Conservation (phyloP, 768 basidiomycete species). For the Melanogaster broomeanus region DNA sequence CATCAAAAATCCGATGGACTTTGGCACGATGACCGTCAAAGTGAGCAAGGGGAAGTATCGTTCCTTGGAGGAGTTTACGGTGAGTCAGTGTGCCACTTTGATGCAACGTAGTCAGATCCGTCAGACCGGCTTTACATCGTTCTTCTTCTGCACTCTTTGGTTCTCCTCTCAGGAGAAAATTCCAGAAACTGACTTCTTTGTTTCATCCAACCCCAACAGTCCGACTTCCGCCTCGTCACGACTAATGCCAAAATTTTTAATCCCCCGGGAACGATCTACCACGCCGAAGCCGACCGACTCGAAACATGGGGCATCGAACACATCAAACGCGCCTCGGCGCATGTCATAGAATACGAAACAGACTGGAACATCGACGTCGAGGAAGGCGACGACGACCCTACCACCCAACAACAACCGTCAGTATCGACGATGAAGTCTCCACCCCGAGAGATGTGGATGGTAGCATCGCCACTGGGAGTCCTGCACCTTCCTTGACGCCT, state of each 20-base stretch:
- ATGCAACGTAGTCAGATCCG: background rate
- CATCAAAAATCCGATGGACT: slow-evolving; percentile 88
- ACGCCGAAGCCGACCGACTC: slow-evolving; percentile 72
- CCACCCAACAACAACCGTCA: slow-evolving; percentile 22
- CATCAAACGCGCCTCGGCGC: slow-evolving; percentile 66
- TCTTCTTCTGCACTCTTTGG: too few relatives aligned
- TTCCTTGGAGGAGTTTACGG: slow-evolving; percentile 78
- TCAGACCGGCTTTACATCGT: background rate
- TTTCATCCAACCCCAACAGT: slow-evolving; percentile 34
- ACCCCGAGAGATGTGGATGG: slow-evolving; percentile 52
- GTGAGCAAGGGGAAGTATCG: slow-evolving; percentile 76
- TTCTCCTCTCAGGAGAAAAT: too few relatives aligned
- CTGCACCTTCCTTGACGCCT: slow-evolving; percentile 45
- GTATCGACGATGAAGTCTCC: slow-evolving; percentile 38
- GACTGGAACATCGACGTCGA: slow-evolving; percentile 86
- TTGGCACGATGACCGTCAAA: slow-evolving; percentile 83
- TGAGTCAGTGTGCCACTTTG: slow-evolving; percentile 35
- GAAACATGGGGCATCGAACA: slow-evolving; percentile 74
- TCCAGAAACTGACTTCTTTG: background rate
- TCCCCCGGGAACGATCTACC: slow-evolving; percentile 70
- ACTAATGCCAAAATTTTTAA: slow-evolving; percentile 78
- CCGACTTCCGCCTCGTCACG: slow-evolving; percentile 72
- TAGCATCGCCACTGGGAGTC: slow-evolving; percentile 43
- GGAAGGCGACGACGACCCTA: slow-evolving; percentile 48
- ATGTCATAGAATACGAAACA: slow-evolving; percentile 79